Evolutionary conservation across 208 protist species (phyloP).

Genomic region (Crithidia expoeki): DNA sequence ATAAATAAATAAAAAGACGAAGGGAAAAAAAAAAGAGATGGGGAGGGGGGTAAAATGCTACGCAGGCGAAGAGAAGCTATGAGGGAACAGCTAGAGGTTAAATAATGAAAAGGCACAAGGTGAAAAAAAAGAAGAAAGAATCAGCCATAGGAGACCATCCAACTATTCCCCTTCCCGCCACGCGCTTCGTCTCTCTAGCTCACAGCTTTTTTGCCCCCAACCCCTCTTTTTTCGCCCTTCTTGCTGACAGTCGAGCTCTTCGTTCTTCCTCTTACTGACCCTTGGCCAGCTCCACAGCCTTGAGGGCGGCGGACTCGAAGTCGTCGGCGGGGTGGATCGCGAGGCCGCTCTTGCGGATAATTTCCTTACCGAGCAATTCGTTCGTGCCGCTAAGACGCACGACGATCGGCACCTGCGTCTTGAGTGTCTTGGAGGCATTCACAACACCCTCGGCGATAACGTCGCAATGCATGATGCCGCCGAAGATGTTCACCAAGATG

Average conservation of each 20-base stretch:
- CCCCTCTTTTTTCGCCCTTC: background rate
- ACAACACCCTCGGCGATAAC: conserved; percentile 98
- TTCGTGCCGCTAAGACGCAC: conserved; percentile 96
- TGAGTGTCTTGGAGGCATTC: conserved; percentile 84
- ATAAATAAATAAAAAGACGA: conserved; percentile 15
- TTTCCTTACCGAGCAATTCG: conserved; percentile 93
- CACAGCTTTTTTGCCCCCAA: background rate
- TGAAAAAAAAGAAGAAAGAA: conserved; percentile 22
- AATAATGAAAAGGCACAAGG: no score
- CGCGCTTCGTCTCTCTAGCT: background rate
- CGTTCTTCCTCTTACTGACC: background rate
- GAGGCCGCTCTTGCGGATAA: conserved; percentile 91
- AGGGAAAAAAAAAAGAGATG: background rate
- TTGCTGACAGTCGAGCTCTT: background rate
- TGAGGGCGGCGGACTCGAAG: conserved; percentile 85
- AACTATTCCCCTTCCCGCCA: background rate
- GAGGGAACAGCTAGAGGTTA: no score
- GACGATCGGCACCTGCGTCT: conserved; percentile 95
- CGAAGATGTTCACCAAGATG: conserved; percentile 99
- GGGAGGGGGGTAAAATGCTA: conserved; percentile 10
- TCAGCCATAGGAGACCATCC: background rate
- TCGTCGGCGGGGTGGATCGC: conserved; percentile 78
- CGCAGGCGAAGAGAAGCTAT: no score
- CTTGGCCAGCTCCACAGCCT: conserved; percentile 72
- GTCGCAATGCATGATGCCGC: conserved; percentile 99